Conservation (phyloP, 1,284 basidiomycete genomes). For the Phellopilus nigrolimitatus region DNA sequence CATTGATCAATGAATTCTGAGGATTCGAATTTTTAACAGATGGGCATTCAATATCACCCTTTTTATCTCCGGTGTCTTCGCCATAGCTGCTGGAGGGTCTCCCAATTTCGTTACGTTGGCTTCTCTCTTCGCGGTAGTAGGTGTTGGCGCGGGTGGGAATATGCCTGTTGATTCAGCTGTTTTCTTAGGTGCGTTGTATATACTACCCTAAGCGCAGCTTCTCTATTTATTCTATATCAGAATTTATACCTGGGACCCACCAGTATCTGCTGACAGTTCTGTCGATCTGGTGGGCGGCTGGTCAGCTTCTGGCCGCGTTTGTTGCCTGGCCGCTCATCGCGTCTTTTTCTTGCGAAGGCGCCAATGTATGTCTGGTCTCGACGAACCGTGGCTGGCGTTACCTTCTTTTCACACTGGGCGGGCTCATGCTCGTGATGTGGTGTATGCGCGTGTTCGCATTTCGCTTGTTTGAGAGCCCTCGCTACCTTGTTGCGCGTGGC, state of each 20-base stretch:
- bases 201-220: neutral
- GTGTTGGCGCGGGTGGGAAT: constrained; percentile 68
- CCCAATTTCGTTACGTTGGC: constrained; percentile 48
- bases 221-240: too few species aligned
- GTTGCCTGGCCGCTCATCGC: constrained; percentile 65
- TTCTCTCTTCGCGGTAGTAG: constrained; percentile 51
- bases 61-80: constrained; percentile 66
- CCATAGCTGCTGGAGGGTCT: constrained; percentile 54
- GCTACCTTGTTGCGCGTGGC: constrained; percentile 58
- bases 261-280: constrained; percentile 61
- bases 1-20: constrained; percentile 19
- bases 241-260: constrained; percentile 55
- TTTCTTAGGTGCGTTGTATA: constrained; percentile 53
- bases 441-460: constrained; percentile 56
- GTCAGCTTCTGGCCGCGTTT: constrained; percentile 54
- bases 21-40: constrained; percentile 35
- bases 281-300: constrained; percentile 63
- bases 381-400: constrained; percentile 67
- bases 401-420: constrained; percentile 35
- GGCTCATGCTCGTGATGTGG: constrained; percentile 51
- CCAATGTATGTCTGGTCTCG: constrained; percentile 35
- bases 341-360: constrained; percentile 50
- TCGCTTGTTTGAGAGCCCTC: constrained; percentile 56
- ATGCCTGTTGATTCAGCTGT: constrained; percentile 76
- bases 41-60: constrained; percentile 75